phyloP scores from a whole-genome alignment of 2,329 filamentous ascomycete genomes.

The Colletotrichum musae region DNA sequence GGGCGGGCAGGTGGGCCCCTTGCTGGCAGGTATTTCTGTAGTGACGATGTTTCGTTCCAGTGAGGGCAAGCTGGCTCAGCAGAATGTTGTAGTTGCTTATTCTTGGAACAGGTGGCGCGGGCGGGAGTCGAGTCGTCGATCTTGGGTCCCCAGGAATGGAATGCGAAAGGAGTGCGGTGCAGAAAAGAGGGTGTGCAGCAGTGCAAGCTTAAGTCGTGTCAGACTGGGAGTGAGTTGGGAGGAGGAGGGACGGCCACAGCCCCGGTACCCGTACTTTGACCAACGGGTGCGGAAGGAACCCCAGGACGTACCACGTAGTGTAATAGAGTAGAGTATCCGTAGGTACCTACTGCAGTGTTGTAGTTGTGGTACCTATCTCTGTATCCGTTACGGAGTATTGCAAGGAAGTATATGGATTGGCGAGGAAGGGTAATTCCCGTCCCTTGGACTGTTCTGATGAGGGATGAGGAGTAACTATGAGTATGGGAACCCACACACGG shows the following conservation, averaged over 20 bases:
- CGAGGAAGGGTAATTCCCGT: not conserved
- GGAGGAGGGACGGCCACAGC: constrained; percentile 24
- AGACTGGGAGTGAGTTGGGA: not conserved
- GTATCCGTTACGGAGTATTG: too few species aligned
- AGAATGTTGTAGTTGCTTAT: constrained; percentile 26
- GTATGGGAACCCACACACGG: constrained; percentile 11
- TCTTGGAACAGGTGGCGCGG: constrained; percentile 36
- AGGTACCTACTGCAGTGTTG: too few species aligned
- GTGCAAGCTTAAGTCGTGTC: constrained; percentile 40
- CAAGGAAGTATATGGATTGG: too few species aligned
- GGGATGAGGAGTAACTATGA: not conserved
- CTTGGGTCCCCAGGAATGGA: constrained; percentile 26
- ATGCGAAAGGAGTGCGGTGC: constrained; percentile 38
- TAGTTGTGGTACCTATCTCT: too few species aligned
- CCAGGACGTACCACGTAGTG: too few species aligned
- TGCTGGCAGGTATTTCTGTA: constrained; percentile 22
- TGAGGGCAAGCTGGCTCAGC: constrained; percentile 28
- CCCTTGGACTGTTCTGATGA: not conserved
- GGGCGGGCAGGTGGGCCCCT: constrained; percentile 7
- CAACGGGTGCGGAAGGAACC: too few species aligned
- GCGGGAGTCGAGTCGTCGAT: constrained; percentile 34
- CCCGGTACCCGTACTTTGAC: constrained; percentile 20
- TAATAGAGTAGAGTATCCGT: too few species aligned
- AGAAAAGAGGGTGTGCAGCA: constrained; percentile 39
- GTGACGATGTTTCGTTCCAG: constrained; percentile 40